Base-by-base conservation (phyloP, 768 basidiomycete genomes). In the Boletus pseudopeckii region DNA sequence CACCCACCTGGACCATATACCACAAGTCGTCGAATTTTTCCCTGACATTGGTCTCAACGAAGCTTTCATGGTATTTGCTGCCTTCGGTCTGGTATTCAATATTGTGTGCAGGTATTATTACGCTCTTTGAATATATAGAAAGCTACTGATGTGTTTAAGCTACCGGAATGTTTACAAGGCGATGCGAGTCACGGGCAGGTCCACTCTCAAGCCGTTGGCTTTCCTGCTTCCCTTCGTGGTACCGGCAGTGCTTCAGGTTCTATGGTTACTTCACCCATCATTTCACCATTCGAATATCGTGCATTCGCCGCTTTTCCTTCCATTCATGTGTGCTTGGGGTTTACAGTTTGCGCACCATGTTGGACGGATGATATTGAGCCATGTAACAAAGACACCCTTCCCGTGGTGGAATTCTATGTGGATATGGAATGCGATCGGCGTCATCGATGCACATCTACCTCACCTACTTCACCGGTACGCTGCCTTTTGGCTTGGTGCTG, bases 241-340 rank as follows among this genome's bases (percentile, higher is more conserved):
- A 42, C 82, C 92, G 15, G 81, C 82, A 2, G 64, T 70, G n/a
- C 74, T 93, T 44, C 88, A 96, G 60, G 67, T 93, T 28, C 70
- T 81, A 30, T 99, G 96, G 95, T 78, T 98, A 17, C 77, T 82
- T 18, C 82, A 85, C 28, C 87, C 91, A 9, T 71, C 79, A 18
- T 73, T 76, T 61, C 72, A 78, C 51, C 72, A 83, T 52, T 84
- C 86, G 3, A 75, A 74, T n/a, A 83, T 96, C 68, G 75, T 97
- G 38, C 76, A 87, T 60, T 89, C 89, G 1, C 75, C 84, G 1
- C 78, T 86, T 24, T 86, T 98, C 65, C 73, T 98, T 11, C 92
- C 94, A 4, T 97, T 95, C 76, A 71, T 95, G 17, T 87, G 85
- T 62, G 86, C 90, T 18, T 98, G 95, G 94, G 96, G 94, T n/a